Evolutionary conservation across 805 yeast genomes (phyloP).

Genomic region (Candida pini): DNA sequence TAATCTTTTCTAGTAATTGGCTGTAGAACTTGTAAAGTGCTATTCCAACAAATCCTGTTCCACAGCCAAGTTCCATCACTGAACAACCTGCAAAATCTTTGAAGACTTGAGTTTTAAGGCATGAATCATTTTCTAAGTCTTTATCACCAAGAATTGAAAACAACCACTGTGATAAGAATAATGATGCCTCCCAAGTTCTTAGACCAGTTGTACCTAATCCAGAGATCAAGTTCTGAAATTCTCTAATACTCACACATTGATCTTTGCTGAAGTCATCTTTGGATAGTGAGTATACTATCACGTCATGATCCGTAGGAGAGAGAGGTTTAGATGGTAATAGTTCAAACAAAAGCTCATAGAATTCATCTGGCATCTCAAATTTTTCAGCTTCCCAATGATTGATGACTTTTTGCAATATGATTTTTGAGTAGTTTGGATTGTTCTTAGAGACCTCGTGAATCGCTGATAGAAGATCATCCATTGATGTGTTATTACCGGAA

Average conservation of each 20-base stretch:
- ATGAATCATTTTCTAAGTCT: background rate
- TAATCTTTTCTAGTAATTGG: slow-evolving; percentile 22
- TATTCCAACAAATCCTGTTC: slow-evolving; percentile 78
- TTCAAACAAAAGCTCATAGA: slow-evolving; percentile 37
- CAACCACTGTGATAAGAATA: slow-evolving; percentile 55
- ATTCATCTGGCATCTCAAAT: slow-evolving; percentile 32
- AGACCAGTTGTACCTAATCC: slow-evolving; percentile 84
- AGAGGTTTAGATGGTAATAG: slow-evolving; percentile 30
- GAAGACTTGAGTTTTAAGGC: background rate
- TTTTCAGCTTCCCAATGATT: slow-evolving; percentile 29
- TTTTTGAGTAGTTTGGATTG: slow-evolving; percentile 51
- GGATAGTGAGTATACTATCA: slow-evolving; percentile 30
- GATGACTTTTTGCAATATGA: slow-evolving; percentile 39
- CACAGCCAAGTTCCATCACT: slow-evolving; percentile 78
- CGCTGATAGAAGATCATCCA: slow-evolving; percentile 16
- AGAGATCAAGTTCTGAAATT: slow-evolving; percentile 59
- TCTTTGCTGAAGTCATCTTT: slow-evolving; percentile 2
- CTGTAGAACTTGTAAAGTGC: slow-evolving; percentile 29
- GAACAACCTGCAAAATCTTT: slow-evolving; percentile 20
- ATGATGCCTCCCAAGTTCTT: slow-evolving; percentile 92
- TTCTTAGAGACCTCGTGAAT: slow-evolving; percentile 20
- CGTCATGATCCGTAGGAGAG: slow-evolving; percentile 34
- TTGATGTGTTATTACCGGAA: background rate
- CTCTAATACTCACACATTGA: slow-evolving; percentile 36
- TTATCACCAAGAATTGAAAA: slow-evolving; percentile 9